A percentile compares a stretch with the other conserved stretches of the same genome.
phyloP scores from a whole-genome alignment of 2,329 filamentous ascomycete genomes.

The Calonectria hongkongensis region DNA sequence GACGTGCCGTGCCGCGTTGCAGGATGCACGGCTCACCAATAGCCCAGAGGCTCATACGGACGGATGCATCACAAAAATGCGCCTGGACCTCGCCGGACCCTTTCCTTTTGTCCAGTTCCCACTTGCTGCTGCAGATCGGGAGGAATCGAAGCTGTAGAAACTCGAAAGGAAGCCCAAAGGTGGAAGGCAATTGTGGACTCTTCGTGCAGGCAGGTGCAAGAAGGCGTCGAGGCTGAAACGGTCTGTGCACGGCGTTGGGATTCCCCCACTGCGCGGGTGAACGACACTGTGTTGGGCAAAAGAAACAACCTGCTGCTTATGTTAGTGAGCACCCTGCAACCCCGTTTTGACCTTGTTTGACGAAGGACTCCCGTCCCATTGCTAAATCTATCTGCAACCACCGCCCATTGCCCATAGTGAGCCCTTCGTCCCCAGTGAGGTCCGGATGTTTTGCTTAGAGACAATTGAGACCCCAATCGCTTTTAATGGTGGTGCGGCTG shows the following conservation, averaged over 20 bases:
- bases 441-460: slow-evolving; percentile 14
- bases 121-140: neutral
- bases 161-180: neutral
- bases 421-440: slow-evolving; percentile 1
- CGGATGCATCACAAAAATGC: slow-evolving; percentile 27
- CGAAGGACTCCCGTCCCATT: slow-evolving; percentile 6
- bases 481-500: slow-evolving; percentile 11
- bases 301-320: slow-evolving; percentile 2
- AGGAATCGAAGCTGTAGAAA: slow-evolving; percentile 26
- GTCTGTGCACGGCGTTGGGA: slow-evolving; percentile 21
- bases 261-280: slow-evolving; percentile 14
- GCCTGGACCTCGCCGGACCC: slow-evolving; percentile 2
- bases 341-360: slow-evolving; percentile 21
- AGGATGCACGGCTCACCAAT: slow-evolving; percentile 33
- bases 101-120: slow-evolving; percentile 12
- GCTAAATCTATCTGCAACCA: slow-evolving; percentile 24
- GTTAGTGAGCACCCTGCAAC: neutral
- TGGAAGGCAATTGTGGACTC: slow-evolving; percentile 22
- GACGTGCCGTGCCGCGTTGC: slow-evolving; percentile 34
- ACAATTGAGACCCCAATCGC: slow-evolving; percentile 7
- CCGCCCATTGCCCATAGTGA: neutral
- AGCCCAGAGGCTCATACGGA: slow-evolving; percentile 21
- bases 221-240: slow-evolving; percentile 27
- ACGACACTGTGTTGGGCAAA: neutral
- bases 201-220: neutral